Conservation (phyloP, 2,329 filamentous ascomycete genomes). For the Helotiales sp. region DNA sequence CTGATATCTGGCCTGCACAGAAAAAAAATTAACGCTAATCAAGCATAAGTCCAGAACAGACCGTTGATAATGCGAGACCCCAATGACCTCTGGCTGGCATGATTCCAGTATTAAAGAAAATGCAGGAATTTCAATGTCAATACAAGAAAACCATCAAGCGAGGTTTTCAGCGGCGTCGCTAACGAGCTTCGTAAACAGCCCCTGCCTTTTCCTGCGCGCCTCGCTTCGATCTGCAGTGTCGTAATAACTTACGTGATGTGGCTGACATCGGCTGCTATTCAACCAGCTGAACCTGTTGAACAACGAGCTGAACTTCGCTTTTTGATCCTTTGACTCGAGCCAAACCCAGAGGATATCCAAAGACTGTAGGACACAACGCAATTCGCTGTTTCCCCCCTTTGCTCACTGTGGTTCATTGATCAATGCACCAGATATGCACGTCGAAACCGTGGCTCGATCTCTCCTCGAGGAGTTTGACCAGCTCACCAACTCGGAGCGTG, state of each 20-base stretch:
- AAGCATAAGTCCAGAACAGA: too few relatives aligned
- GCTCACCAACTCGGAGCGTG: slow-evolving; percentile 18
- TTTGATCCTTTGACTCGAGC: neutral
- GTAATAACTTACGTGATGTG: neutral
- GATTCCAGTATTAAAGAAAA: neutral
- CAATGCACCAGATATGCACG: neutral
- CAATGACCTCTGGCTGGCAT: neutral
- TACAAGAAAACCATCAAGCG: neutral
- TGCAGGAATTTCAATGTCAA: neutral
- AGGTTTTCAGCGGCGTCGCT: neutral
- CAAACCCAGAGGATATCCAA: neutral
- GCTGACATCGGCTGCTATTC: neutral
- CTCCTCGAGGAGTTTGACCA: slow-evolving; percentile 17
- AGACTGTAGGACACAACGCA: too few relatives aligned
- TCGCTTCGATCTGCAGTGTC: slow-evolving; percentile 3
- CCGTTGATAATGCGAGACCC: neutral
- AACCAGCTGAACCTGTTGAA: neutral
- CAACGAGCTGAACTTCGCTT: neutral
- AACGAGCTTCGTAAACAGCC: too few relatives aligned
- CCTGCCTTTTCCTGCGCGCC: too few relatives aligned
- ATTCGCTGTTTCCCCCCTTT: too few relatives aligned
- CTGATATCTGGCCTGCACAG: neutral
- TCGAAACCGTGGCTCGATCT: neutral
- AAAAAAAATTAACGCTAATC: neutral
- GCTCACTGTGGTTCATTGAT: too few relatives aligned